Evolutionary conservation across 1,284 basidiomycete genomes (phyloP), one percentile per base, ranked within the genome.

Genomic region (Abortiporus biennis): DNA sequence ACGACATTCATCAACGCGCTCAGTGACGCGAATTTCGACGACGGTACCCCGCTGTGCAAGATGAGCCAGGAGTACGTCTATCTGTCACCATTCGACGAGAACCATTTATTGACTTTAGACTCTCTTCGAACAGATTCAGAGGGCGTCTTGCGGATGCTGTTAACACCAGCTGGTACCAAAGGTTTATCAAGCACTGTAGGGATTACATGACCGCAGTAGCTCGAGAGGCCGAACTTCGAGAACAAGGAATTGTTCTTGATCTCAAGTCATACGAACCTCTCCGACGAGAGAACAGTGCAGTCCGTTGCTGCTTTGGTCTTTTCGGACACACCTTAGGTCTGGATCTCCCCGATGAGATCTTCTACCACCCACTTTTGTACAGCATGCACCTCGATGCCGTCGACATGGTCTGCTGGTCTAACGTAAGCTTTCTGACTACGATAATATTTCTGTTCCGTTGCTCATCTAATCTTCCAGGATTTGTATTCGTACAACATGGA

Each of bases 401-500:
- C n/a, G 81, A 85, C 54, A 69, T 80, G 54, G 74, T 84, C 42
- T 79, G 76, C 58, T 82, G 78, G 76, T 65, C 78, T 19, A 85
- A 85, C 54, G 82, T 82, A 51, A 62, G 73, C 62, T 6, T 42
- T 38, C 32, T 25, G 15, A 30, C 43, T 27, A 30, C 12, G 13
- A 16, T 12, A 29, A 3, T 16, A 30, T 29, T 9, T 23, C 31
- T 29, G n/a, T 29, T n/a, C 9, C 27, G 27, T n/a, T n/a, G n/a
- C n/a, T 8, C 27, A 8, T 29, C n/a, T 29, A 8, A n/a, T 8
- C 27, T 29, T 29, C n/a, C 48, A 83, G 82, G 81, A 85, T 42
- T 63, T 84, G 11, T 84, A 83, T 53, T 84, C 80, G 6, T 85
- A 84, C 60, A 76, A 81, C 56, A 77, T 80, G 72, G 81, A 85